These are phyloP conservation scores for Letharia lupina DNA, from an alignment of 495 filamentous ascomycete genomes.

Conservation along the genomic window DNA sequence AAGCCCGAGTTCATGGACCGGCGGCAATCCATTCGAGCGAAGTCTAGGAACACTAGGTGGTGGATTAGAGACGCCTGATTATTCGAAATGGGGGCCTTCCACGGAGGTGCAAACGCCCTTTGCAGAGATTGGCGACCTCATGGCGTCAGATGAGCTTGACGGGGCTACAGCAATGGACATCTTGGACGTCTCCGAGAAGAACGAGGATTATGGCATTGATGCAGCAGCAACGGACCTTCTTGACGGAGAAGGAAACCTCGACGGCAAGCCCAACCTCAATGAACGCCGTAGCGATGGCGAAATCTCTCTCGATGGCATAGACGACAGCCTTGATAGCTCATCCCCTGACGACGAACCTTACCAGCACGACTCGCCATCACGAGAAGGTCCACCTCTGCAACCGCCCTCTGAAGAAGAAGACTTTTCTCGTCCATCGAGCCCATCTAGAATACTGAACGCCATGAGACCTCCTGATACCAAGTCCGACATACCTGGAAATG, in stretches of 20 bases:
- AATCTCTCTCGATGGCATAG: neutral
- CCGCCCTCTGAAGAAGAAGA: neutral
- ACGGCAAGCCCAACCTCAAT: neutral
- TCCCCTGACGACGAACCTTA: neutral
- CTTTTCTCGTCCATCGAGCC: neutral
- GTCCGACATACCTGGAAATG: conserved; percentile 4
- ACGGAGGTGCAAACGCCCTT: neutral
- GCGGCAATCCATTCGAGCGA: conserved; percentile 18
- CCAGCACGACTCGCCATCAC: neutral
- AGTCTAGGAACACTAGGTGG: conserved; percentile 11
- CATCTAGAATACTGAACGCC: neutral
- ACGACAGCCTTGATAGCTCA: conserved; percentile 1
- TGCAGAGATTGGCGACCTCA: neutral
- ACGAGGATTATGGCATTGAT: neutral
- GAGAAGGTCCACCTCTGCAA: neutral
- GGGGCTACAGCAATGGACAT: neutral
- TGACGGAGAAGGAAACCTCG: neutral
- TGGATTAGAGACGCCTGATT: conserved; percentile 6
- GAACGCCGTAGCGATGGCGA: neutral
- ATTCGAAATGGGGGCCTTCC: neutral
- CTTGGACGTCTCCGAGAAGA: neutral
- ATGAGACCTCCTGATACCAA: conserved; percentile 7
- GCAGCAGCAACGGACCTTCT: neutral
- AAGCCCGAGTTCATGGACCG: conserved; percentile 11
- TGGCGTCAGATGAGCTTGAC: neutral